Conservation (phyloP, 2,329 filamentous ascomycete species). For the Ascochyta viciae-villosae region DNA sequence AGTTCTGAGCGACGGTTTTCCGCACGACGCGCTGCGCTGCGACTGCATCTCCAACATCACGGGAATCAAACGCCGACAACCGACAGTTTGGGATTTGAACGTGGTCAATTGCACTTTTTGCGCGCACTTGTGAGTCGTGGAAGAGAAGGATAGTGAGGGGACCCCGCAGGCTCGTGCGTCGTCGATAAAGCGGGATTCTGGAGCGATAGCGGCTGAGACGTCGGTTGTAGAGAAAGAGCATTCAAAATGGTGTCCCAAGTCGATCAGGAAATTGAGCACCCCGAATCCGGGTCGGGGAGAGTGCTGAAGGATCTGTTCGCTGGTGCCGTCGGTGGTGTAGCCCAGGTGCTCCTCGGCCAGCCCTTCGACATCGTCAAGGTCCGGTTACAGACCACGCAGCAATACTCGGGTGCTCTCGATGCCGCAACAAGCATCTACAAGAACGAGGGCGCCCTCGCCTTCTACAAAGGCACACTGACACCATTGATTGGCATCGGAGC, state of each 20-base stretch:
- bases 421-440: constrained; percentile 84
- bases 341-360: constrained; percentile 87
- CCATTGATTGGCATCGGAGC: constrained; percentile 95
- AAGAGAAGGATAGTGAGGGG: not conserved
- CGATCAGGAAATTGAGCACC: constrained; percentile 51
- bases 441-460: constrained; percentile 86
- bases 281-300: constrained; percentile 44
- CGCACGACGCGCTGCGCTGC: constrained; percentile 1
- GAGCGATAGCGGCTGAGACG: constrained; percentile 6
- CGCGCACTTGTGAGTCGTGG: not conserved
- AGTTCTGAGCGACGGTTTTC: constrained; percentile 2
- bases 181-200: constrained; percentile 5
- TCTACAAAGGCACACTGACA: constrained; percentile 98
- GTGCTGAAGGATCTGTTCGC: constrained; percentile 88
- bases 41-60: constrained; percentile 5
- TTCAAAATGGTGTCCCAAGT: constrained; percentile 26
- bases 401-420: constrained; percentile 80
- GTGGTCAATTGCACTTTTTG: not conserved
- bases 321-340: constrained; percentile 88
- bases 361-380: constrained; percentile 82
- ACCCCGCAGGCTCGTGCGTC: constrained; percentile 2
- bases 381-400: constrained; percentile 85
- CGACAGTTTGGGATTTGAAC: too few relatives aligned
- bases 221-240: constrained; percentile 2
- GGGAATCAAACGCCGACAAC: too few relatives aligned